Evolutionary conservation across 1,139 yeast genomes (phyloP), one percentile per base, ranked within the genome.

Genomic region (Hansenula lynferdii): DNA sequence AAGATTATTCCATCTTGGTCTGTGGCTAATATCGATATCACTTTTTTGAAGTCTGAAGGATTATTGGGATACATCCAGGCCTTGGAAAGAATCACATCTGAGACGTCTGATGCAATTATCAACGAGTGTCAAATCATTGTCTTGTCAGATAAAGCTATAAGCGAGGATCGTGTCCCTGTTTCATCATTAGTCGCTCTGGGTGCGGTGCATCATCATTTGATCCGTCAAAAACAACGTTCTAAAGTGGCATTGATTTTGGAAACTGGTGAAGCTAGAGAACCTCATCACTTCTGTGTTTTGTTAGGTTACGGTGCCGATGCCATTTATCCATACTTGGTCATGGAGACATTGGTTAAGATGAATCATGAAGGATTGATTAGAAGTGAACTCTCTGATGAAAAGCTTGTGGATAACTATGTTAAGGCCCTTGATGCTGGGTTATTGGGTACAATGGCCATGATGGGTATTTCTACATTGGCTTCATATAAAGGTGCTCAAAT

Each of bases 401-500:
- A 74, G 49, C 72, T 89, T 46, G 64, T 90, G 47, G 70, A 69
- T 39, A 90, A 92, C 69, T 92, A 86, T 69, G 84, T 82, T 61
- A 70, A 76, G 49, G 81, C 97, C 16, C 72, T 85, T 45, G 95
- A 90, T 59, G 82, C 89, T 42, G 97, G 97, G 65, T 83, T 92
- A 50, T 70, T 87, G 58, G 92, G 92, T 69, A 97, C 92, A 45
- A 92, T 92, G 98, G 86, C 97, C 34, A 92, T 92, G 72, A 92
- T 92, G 97, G 98, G 98, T 72, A 92, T 92, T 54, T 90, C 97
- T 28, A 92, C 98, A 26, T 72, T 92, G 61, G 96, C 97, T 19
- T 86, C 96, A 18, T 92, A 92, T 68, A 92, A 92, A 67, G 98
- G 97, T 64, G 98, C 98, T 18, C 98, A 92, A 67, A 92, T 92